phyloP scores from a whole-genome alignment of 2,329 filamentous ascomycete genomes.

The Beauveria varroae region DNA sequence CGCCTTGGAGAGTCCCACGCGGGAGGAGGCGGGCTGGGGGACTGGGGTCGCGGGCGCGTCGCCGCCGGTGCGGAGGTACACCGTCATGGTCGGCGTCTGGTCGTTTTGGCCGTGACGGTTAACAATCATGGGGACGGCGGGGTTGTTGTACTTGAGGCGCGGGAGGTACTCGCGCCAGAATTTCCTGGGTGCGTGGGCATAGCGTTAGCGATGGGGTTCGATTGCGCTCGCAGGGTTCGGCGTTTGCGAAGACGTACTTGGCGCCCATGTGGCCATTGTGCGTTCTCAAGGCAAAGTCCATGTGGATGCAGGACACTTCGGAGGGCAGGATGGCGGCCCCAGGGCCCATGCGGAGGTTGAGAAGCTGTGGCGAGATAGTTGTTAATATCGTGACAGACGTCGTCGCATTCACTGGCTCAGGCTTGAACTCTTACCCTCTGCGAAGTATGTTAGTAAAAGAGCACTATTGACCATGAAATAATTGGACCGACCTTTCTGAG shows the following conservation, averaged over 20 bases:
- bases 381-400: conserved; percentile 15
- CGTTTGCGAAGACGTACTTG: conserved; percentile 42
- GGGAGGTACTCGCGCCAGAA: conserved; percentile 83
- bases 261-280: conserved; percentile 65
- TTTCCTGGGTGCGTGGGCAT: conserved; percentile 47
- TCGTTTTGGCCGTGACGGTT: conserved; percentile 55
- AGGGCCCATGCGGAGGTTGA: conserved; percentile 69
- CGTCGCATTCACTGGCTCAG: conserved; percentile 15
- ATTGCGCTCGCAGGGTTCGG: conserved; percentile 9
- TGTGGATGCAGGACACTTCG: conserved; percentile 65
- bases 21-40: conserved; percentile 40
- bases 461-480: conserved; percentile 27
- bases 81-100: conserved; percentile 52
- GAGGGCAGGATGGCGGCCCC: conserved; percentile 76
- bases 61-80: conserved; percentile 52
- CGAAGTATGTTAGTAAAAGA: not conserved
- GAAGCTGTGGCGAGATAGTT: conserved; percentile 45
- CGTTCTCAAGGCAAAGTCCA: conserved; percentile 59
- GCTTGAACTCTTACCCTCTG: conserved; percentile 11
- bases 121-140: conserved; percentile 73
- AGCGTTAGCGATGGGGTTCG: conserved; percentile 3
- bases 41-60: conserved; percentile 21
- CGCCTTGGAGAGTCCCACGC: conserved; percentile 39
- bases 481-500: conserved; percentile 52
- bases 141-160: conserved; percentile 91